Conservation (phyloP, 1,284 basidiomycete species). For the Porodaedalea pini region DNA sequence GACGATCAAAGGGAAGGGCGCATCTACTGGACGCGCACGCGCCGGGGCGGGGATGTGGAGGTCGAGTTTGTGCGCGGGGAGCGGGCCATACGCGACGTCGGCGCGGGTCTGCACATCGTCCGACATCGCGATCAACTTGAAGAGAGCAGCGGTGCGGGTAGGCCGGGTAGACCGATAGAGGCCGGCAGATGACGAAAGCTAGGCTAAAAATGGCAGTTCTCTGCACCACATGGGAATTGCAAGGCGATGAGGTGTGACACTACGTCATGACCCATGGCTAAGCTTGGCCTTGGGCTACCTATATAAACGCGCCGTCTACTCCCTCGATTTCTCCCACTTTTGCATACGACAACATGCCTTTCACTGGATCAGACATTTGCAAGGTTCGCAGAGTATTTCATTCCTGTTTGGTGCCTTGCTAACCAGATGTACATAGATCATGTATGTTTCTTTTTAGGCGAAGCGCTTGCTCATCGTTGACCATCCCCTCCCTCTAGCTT, state of each 20-base stretch:
- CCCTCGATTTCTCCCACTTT: constrained; percentile 22
- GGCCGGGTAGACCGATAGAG: neutral
- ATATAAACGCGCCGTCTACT: constrained; percentile 14
- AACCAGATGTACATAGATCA: constrained; percentile 28
- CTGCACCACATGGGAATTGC: neutral
- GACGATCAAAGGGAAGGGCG: constrained; percentile 34
- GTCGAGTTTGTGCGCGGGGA: constrained; percentile 28
- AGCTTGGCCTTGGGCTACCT: neutral
- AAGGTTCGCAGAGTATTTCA: constrained; percentile 44
- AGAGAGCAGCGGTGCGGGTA: neutral
- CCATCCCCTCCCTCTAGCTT: constrained; percentile 37
- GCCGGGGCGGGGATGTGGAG: constrained; percentile 27
- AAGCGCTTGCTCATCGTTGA: neutral
- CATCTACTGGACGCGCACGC: neutral
- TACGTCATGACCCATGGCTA: constrained; percentile 9
- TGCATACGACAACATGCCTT: constrained; percentile 49
- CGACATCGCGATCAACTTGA: too few relatives aligned
- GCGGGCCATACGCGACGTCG: constrained; percentile 14
- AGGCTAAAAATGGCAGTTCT: too few relatives aligned
- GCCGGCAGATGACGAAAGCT: too few relatives aligned
- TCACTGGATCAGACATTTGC: constrained; percentile 71
- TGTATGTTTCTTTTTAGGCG: constrained; percentile 36
- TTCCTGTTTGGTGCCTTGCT: neutral
- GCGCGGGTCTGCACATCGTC: neutral
- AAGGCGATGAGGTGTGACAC: constrained; percentile 12